These are phyloP conservation scores for Limnomonas spitsbergensis DNA, from an alignment of 139 green algal species.

Conservation along the genomic window DNA sequence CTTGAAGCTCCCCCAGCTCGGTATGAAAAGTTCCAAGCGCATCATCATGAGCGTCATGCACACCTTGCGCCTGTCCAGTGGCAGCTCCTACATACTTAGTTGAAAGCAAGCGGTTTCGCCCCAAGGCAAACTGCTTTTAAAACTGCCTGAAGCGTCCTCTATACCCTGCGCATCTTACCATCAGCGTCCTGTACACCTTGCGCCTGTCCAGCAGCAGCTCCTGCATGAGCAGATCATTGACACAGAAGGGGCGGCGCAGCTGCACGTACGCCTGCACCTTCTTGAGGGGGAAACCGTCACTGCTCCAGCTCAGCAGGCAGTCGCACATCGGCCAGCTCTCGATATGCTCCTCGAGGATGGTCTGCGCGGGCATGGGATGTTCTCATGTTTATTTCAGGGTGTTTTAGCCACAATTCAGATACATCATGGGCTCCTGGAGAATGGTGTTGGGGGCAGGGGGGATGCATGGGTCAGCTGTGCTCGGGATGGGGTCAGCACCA, in stretches of 20 bases:
- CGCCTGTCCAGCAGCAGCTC: conserved; percentile 82
- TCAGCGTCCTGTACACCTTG: conserved; percentile 4
- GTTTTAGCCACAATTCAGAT: too few relatives aligned
- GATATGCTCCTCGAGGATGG: conserved; percentile 79
- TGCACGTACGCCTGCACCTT: conserved; percentile 67
- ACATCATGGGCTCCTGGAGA: background rate
- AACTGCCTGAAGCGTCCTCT: too few relatives aligned
- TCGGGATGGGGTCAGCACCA: too few relatives aligned
- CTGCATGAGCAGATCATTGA: conserved; percentile 90
- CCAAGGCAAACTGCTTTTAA: too few relatives aligned
- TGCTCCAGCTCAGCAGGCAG: conserved; percentile 91
- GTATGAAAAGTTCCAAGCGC: too few relatives aligned
- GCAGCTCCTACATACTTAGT: conserved; percentile 72
- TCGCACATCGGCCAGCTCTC: conserved; percentile 90
- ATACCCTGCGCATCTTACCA: too few relatives aligned
- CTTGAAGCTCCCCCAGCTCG: too few relatives aligned
- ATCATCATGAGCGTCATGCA: conserved; percentile 9
- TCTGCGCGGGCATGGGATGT: conserved; percentile 17
- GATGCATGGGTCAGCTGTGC: conserved; percentile 1
- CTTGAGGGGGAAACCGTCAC: conserved; percentile 87
- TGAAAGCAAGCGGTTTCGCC: too few relatives aligned
- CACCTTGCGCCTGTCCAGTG: conserved; percentile 74
- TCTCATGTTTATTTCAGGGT: conserved; percentile 3
- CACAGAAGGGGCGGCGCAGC: conserved; percentile 84
- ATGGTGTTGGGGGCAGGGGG: conserved; percentile 2